Conservation (phyloP, 2,329 filamentous ascomycete species). For the Nemania abortiva region DNA sequence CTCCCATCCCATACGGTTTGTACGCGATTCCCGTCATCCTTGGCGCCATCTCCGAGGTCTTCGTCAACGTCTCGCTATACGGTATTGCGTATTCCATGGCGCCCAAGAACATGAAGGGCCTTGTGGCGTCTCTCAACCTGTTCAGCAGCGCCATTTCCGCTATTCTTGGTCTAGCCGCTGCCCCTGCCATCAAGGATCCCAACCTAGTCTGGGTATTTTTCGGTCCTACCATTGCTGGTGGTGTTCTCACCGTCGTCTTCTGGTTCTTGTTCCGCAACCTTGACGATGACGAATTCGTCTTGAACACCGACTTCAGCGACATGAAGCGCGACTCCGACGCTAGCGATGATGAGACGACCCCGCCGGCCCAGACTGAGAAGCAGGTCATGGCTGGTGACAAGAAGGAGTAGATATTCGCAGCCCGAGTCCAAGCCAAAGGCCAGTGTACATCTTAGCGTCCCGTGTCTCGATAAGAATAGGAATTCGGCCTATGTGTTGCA, state of each 20-base stretch:
- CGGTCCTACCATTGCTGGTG: conserved; percentile 48
- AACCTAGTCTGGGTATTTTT: conserved; percentile 59
- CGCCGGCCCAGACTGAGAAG: conserved; percentile 61
- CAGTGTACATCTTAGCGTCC: background rate
- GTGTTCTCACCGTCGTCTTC: conserved; percentile 45
- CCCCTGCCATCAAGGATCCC: conserved; percentile 60
- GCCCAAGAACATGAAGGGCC: conserved; percentile 82
- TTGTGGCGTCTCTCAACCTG: conserved; percentile 77
- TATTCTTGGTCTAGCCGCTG: conserved; percentile 71
- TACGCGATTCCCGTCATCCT: conserved; percentile 61
- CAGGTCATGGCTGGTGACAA: conserved; percentile 63
- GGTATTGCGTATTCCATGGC: conserved; percentile 85
- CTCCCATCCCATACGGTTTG: conserved; percentile 46
- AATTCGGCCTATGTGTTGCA: conserved; percentile 1
- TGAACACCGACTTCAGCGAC: conserved; percentile 48
- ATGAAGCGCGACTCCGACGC: conserved; percentile 49
- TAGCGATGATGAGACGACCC: conserved; percentile 44
- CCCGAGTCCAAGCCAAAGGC: background rate
- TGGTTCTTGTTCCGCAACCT: conserved; percentile 49
- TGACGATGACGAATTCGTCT: conserved; percentile 49
- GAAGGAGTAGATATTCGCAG: conserved; percentile 29
- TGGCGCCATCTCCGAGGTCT: conserved; percentile 65
- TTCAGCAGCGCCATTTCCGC: conserved; percentile 78
- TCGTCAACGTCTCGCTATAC: conserved; percentile 70
- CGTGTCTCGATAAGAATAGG: background rate